These are phyloP conservation scores for Durio zibethinus DNA, from an alignment of 345 rosid species.

Conservation along the genomic window DNA sequence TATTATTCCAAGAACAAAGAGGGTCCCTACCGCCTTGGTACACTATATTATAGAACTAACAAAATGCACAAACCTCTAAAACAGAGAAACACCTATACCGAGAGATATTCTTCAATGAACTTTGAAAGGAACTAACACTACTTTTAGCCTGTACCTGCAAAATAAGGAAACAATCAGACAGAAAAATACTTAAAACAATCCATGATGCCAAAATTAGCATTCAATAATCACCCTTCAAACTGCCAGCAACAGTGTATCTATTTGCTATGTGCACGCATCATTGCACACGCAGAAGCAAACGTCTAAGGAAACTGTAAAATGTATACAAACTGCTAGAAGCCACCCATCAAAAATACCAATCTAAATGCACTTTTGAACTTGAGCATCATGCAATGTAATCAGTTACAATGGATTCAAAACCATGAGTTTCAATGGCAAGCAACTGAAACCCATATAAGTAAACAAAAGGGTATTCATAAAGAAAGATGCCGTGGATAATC, in stretches of 20 bases:
- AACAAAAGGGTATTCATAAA: not conserved
- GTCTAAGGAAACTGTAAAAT: not conserved
- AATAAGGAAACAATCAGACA: not conserved
- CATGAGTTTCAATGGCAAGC: not conserved
- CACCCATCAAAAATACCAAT: not conserved
- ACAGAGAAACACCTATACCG: conserved; percentile 40
- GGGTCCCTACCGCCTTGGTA: not conserved
- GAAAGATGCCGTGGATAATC: conserved; percentile 39
- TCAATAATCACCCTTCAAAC: not conserved
- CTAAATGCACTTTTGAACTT: not conserved
- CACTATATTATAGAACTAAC: not conserved
- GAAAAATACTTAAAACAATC: not conserved
- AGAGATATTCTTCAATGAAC: conserved; percentile 36
- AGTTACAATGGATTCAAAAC: not conserved
- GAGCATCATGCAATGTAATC: not conserved
- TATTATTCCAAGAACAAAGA: not conserved
- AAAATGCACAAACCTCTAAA: conserved; percentile 50
- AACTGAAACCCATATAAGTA: not conserved
- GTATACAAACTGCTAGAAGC: not conserved
- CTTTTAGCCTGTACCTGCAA: conserved; percentile 41
- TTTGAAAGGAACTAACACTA: conserved; percentile 29
- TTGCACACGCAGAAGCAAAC: not conserved
- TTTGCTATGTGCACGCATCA: not conserved
- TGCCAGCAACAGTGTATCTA: too few relatives aligned
- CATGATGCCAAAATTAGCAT: not conserved